These are phyloP conservation scores for Polygonum maritimum DNA, from an alignment of 148 eudicot species.

Conservation along the genomic window DNA sequence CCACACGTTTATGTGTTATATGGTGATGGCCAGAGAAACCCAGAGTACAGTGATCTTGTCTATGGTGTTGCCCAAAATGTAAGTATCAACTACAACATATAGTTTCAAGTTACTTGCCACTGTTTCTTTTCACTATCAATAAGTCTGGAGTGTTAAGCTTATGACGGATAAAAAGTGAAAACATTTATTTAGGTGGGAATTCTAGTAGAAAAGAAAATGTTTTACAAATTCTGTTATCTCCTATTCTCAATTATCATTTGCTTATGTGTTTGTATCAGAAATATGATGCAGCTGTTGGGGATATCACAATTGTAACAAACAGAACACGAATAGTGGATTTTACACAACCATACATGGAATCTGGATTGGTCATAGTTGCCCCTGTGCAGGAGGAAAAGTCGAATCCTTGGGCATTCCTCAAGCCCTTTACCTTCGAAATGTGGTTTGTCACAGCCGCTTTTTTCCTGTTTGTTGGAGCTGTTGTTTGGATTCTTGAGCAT, in stretches of 20 bases:
- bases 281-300: slow-evolving; percentile 45
- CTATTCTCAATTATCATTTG: not conserved
- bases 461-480: slow-evolving; percentile 31
- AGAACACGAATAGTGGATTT: slow-evolving; percentile 38
- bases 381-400: slow-evolving; percentile 21
- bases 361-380: slow-evolving; percentile 38
- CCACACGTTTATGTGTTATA: slow-evolving; percentile 23
- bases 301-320: slow-evolving; percentile 35
- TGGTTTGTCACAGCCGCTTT: slow-evolving; percentile 34
- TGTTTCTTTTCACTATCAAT: not conserved
- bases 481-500: slow-evolving; percentile 50
- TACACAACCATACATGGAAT: slow-evolving; percentile 33
- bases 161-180: not conserved
- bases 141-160: not conserved
- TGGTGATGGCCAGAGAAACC: slow-evolving; percentile 30
- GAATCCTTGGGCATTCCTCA: slow-evolving; percentile 34
- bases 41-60: slow-evolving; percentile 24
- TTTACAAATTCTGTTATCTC: not conserved
- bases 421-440: slow-evolving; percentile 34
- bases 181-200: not conserved
- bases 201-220: not conserved
- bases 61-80: slow-evolving; percentile 23
- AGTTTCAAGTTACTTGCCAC: not conserved
- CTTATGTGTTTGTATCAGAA: not conserved
- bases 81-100: slow-evolving; percentile 12